phyloP scores from a whole-genome alignment of 306 rosid genomes.

The Dicorynia guianensis region DNA sequence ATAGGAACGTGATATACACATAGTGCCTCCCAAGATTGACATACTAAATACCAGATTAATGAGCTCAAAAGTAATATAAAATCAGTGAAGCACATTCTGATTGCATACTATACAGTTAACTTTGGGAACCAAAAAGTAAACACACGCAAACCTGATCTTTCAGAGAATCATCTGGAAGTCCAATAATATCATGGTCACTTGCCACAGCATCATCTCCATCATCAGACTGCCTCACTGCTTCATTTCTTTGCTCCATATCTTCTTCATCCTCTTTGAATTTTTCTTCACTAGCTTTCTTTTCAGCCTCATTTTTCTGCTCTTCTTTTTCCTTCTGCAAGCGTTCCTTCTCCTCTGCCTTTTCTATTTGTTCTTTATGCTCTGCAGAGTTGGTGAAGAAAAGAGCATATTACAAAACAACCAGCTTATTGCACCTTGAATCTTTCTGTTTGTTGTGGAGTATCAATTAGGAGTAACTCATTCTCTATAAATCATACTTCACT shows the following conservation, averaged over 20 bases:
- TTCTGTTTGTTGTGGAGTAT: background rate
- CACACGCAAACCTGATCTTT: constrained; percentile 57
- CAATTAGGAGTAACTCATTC: background rate
- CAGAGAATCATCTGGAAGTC: constrained; percentile 49
- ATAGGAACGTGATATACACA: constrained; percentile 30
- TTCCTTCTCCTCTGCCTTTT: constrained; percentile 91
- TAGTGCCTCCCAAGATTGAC: constrained; percentile 18
- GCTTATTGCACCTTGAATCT: background rate
- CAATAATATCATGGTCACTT: constrained; percentile 52
- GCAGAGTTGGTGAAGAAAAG: constrained; percentile 38
- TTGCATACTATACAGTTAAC: constrained; percentile 41
- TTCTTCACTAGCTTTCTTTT: constrained; percentile 59
- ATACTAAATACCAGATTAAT: constrained; percentile 24
- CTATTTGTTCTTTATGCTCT: constrained; percentile 97
- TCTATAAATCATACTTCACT: background rate
- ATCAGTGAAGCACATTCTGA: constrained; percentile 17
- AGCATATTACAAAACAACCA: background rate
- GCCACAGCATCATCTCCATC: constrained; percentile 47
- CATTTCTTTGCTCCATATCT: constrained; percentile 40
- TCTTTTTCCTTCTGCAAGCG: constrained; percentile 71
- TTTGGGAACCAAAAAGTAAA: constrained; percentile 26
- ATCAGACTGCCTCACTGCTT: constrained; percentile 53
- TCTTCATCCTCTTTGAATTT: constrained; percentile 45
- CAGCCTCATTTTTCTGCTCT: constrained; percentile 68
- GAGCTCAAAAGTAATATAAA: constrained; percentile 33